These are phyloP conservation scores for Porogramme epimiltina DNA, from an alignment of 1,284 basidiomycete species.

Conservation along the genomic window DNA sequence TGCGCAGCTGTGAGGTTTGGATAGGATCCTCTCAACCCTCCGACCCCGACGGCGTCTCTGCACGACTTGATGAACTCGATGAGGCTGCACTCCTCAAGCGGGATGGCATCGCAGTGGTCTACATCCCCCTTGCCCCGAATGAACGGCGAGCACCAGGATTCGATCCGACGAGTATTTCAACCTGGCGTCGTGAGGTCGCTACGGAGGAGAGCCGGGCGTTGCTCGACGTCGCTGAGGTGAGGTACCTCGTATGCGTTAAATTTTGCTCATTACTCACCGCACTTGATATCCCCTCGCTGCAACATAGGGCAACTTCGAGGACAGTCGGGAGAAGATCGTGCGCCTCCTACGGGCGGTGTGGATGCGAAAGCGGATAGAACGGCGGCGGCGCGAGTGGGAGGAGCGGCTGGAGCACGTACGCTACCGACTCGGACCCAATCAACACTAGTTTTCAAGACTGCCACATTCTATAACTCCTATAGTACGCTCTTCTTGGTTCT, in stretches of 20 bases:
- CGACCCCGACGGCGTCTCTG: constrained; percentile 22
- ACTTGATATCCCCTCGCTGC: neutral
- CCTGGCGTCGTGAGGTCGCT: constrained; percentile 40
- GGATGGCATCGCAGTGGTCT: constrained; percentile 45
- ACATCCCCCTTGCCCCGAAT: constrained; percentile 39
- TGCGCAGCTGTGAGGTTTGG: constrained; percentile 42
- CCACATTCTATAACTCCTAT: too few relatives aligned
- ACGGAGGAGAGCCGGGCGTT: constrained; percentile 38
- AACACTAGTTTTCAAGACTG: too few relatives aligned
- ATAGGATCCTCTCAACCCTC: constrained; percentile 37
- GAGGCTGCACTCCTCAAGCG: constrained; percentile 36
- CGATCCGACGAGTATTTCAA: constrained; percentile 40
- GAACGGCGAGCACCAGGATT: constrained; percentile 33
- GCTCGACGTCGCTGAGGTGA: constrained; percentile 37
- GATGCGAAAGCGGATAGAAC: constrained; percentile 37
- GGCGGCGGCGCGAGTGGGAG: constrained; percentile 25
- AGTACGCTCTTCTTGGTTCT: too few relatives aligned
- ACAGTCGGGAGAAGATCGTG: constrained; percentile 39
- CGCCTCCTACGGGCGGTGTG: constrained; percentile 40
- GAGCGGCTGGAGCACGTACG: constrained; percentile 16
- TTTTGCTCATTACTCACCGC: constrained; percentile 1
- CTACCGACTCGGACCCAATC: neutral
- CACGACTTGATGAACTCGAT: constrained; percentile 38
- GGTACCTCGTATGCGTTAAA: neutral
- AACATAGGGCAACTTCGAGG: constrained; percentile 37